Evolutionary conservation across 306 rosid genomes (phyloP).

Genomic region (Lathyrus tuberosus): DNA sequence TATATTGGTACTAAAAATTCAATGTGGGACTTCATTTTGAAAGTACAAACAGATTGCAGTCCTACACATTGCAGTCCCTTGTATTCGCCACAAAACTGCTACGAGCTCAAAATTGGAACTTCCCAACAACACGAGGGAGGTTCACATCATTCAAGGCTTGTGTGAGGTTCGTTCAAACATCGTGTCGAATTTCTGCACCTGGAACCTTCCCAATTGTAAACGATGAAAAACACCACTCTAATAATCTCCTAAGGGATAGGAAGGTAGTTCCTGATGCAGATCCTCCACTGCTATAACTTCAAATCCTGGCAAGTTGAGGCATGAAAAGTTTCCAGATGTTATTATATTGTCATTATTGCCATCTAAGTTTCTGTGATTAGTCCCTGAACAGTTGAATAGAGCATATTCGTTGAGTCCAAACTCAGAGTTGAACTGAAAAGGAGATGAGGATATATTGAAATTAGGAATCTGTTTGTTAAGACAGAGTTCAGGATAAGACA

Average conservation of each 20-base stretch:
- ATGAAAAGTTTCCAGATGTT: conserved; percentile 29
- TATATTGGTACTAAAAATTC: too few relatives aligned
- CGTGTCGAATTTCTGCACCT: conserved; percentile 53
- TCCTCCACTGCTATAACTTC: conserved; percentile 56
- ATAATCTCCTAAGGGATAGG: conserved; percentile 55
- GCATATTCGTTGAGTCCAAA: background rate
- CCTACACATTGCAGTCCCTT: too few relatives aligned
- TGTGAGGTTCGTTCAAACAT: too few relatives aligned
- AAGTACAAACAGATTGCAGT: too few relatives aligned
- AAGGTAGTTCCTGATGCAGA: conserved; percentile 77
- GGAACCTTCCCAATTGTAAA: conserved; percentile 41
- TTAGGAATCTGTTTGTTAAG: background rate
- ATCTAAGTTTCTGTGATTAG: background rate
- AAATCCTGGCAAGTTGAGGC: conserved; percentile 27
- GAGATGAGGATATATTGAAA: conserved; percentile 20
- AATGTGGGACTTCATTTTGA: too few relatives aligned
- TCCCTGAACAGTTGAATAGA: conserved; percentile 30
- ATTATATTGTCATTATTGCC: too few relatives aligned
- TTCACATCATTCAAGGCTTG: too few relatives aligned
- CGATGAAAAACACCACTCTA: conserved; percentile 44
- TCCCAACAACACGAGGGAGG: too few relatives aligned
- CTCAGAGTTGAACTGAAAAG: background rate
- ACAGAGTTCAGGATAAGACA: conserved; percentile 32
- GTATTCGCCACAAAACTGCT: too few relatives aligned
- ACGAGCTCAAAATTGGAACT: too few relatives aligned